A percentile compares a stretch with the other conserved stretches of the same genome.
phyloP scores from a whole-genome alignment of 164 flowering plant species.

The Sedum album region DNA sequence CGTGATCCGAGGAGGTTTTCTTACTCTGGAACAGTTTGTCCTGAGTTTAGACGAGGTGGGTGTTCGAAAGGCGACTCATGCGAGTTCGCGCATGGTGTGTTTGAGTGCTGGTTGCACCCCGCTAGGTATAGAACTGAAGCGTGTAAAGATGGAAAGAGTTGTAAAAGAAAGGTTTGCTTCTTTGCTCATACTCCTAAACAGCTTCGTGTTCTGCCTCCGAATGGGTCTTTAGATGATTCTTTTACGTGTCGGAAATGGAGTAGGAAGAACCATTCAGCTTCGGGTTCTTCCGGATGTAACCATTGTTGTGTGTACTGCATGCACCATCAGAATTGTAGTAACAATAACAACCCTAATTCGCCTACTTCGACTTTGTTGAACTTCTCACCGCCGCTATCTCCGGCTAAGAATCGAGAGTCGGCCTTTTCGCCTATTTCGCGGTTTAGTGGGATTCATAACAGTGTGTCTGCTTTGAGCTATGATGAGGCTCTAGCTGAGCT shows the following conservation, averaged over 20 bases:
- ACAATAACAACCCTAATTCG: neutral
- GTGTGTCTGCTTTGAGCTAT: neutral
- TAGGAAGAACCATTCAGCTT: neutral
- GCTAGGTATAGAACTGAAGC: constrained; percentile 20
- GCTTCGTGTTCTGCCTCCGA: constrained; percentile 10
- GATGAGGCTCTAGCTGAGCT: constrained; percentile 10
- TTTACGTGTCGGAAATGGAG: neutral
- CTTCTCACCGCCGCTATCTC: constrained; percentile 8
- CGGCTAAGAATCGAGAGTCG: neutral
- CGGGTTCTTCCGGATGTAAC: neutral
- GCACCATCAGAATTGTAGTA: neutral
- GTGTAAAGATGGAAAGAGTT: constrained; percentile 22
- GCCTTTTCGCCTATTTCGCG: no score
- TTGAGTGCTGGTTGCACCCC: constrained; percentile 21
- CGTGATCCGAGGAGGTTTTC: constrained; percentile 21
- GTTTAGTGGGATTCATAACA: neutral
- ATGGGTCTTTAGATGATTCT: neutral
- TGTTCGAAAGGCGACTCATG: constrained; percentile 20
- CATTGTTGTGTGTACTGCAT: neutral
- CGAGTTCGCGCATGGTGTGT: constrained; percentile 19
- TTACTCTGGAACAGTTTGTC: constrained; percentile 24
- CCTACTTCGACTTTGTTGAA: constrained; percentile 7
- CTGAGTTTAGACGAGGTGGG: constrained; percentile 20
- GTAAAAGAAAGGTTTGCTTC: constrained; percentile 18
- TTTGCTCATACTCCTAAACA: constrained; percentile 20